Conservation (phyloP, 352 stramenopile species). For the Phytopythium mirpurense region DNA sequence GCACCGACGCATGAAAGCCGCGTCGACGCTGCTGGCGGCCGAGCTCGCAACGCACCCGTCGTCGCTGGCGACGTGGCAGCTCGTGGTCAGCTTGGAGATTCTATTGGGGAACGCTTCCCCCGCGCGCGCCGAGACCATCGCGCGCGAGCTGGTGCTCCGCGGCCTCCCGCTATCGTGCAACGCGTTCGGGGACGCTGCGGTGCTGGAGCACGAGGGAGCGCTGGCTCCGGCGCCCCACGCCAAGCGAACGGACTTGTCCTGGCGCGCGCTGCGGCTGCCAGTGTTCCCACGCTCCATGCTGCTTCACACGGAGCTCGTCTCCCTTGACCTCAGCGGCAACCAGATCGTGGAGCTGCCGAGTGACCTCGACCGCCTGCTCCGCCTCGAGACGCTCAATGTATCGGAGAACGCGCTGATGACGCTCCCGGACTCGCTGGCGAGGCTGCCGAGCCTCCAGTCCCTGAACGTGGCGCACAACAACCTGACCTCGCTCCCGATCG, state of each 20-base stretch:
- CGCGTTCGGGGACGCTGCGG: conserved; percentile 21
- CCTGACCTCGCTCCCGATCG: conserved; percentile 20
- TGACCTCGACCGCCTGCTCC: conserved; percentile 24
- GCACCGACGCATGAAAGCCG: conserved; percentile 31
- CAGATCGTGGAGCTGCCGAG: conserved; percentile 36
- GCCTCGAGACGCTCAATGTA: conserved; percentile 38
- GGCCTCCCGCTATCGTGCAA: conserved; percentile 28
- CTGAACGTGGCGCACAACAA: conserved; percentile 62
- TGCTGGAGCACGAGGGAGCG: background rate
- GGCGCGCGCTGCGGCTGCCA: background rate
- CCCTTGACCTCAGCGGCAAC: conserved; percentile 50
- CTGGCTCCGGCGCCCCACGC: background rate
- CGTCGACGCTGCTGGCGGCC: conserved; percentile 28
- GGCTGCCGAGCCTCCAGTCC: conserved; percentile 26
- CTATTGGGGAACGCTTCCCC: conserved; percentile 33
- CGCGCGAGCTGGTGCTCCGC: conserved; percentile 25
- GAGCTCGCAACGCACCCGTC: conserved; percentile 31
- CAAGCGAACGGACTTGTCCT: background rate
- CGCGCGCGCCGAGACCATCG: conserved; percentile 19
- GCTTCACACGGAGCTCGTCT: conserved; percentile 21
- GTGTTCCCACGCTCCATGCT: conserved; percentile 17
- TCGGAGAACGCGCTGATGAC: conserved; percentile 51
- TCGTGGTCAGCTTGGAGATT: conserved; percentile 49
- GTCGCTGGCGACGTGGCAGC: conserved; percentile 35
- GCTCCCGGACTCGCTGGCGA: conserved; percentile 25